Base-by-base conservation (phyloP, 2,329 filamentous ascomycete species). In the Neopestalotiopsis clavispora region DNA sequence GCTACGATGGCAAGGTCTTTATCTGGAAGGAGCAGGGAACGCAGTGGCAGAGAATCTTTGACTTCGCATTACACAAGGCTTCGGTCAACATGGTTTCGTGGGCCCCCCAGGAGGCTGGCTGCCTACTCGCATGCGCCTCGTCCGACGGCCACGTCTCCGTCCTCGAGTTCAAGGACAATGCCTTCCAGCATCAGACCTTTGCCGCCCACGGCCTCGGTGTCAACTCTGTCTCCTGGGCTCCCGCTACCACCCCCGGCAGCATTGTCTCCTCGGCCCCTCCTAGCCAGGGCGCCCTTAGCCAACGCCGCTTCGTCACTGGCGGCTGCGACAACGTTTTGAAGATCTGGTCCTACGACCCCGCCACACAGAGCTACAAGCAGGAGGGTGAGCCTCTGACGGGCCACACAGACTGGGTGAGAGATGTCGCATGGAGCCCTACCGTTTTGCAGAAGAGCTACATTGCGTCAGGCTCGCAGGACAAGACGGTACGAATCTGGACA, bases 401-500 rank as follows among this genome's bases (percentile, higher is more conserved):
- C 71, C 96, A 99, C 83, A 89, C 90, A 5, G 96, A 98, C 84
- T 99, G 96, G 96, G 96, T 99, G 67, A 91, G 96, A 72, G 96
- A 99, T 80, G 96, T 99, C 13, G 94, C 95, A 14, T 99, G 96
- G 96, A 95, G 93, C 64, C 96, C 96, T 12, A 98, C 94, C 30
- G 93, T 98, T 68, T 87, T 99, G 69, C 93, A 95, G 76, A 98
- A 97, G 87, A 94, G 92, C 69, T 99, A 99, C 84, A 98, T 99
- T 78, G 96, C 96, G 38, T 95, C 92, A 63, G 96, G 95, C 12
- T 95, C 92, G 67, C 95, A 98, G 84, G 96, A 99, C 81, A 97
- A 97, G 87, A 98, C 94, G 9, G 95, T 98, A 71, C 91, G 94
- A 74, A 98, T 99, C 83, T 99, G 96, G 96, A 98, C 95, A 10